Conservation (phyloP, 2,329 filamentous ascomycete genomes). For the Verticillium tricorpus region DNA sequence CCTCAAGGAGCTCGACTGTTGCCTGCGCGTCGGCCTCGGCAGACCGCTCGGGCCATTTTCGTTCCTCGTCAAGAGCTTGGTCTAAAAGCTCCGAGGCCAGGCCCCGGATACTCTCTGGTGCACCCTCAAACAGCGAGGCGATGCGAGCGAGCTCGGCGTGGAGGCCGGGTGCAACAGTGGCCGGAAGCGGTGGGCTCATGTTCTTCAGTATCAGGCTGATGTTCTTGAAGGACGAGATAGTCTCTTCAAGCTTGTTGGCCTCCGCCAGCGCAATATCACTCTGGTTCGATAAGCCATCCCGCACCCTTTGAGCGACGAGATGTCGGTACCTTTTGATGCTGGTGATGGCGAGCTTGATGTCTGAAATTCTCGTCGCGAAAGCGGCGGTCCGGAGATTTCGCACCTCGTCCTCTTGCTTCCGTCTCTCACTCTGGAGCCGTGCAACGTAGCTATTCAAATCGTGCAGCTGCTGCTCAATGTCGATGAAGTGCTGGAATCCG, state of each 20-base stretch:
- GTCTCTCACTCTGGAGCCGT: not conserved
- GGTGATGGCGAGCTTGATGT: not conserved
- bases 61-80: not conserved
- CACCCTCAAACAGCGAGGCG: not conserved
- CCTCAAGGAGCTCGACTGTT: not conserved
- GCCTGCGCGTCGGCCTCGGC: not conserved
- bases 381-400: not conserved
- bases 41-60: not conserved
- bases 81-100: not conserved
- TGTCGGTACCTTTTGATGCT: not conserved
- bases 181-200: not conserved
- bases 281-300: not conserved
- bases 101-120: not conserved
- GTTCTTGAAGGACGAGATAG: not conserved
- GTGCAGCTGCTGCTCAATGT: not conserved
- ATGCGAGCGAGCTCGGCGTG: not conserved
- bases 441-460: not conserved
- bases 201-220: not conserved
- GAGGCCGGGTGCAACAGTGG: not conserved
- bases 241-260: not conserved
- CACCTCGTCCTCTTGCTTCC: not conserved
- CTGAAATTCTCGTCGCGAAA: not conserved
- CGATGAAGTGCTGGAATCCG: not conserved
- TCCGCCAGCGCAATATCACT: not conserved
- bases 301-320: not conserved